phyloP scores from a whole-genome alignment of 2,329 filamentous ascomycete genomes.

The Neophaeococcomyces mojaviensis region DNA sequence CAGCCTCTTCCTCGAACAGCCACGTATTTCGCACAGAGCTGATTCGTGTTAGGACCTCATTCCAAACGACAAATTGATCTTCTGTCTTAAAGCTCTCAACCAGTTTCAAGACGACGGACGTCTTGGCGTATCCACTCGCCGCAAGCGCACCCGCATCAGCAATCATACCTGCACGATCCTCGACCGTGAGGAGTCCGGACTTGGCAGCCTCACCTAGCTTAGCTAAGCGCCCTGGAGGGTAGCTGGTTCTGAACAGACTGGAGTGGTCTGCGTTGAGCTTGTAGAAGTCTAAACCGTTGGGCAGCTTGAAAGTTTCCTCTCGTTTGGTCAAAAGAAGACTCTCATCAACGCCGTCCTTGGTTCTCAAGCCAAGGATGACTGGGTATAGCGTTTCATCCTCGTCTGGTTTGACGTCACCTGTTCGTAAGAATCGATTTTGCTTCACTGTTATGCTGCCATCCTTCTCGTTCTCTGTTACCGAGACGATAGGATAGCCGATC shows the following conservation, averaged over 20 bases:
- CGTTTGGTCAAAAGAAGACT: constrained; percentile 64
- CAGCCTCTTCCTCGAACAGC: constrained; percentile 72
- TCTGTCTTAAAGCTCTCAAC: constrained; percentile 77
- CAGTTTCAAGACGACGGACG: constrained; percentile 76
- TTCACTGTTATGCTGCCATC: constrained; percentile 73
- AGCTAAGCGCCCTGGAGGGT: constrained; percentile 70
- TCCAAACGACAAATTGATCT: constrained; percentile 88
- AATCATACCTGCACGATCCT: constrained; percentile 92
- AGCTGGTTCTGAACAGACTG: constrained; percentile 83
- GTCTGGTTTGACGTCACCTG: constrained; percentile 85
- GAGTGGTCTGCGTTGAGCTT: constrained; percentile 95
- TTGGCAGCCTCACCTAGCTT: constrained; percentile 86
- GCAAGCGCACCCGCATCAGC: constrained; percentile 86
- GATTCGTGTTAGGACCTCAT: constrained; percentile 75
- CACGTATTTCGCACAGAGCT: constrained; percentile 74
- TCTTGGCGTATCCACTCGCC: constrained; percentile 86
- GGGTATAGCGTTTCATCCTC: constrained; percentile 85
- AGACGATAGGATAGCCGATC: constrained; percentile 84
- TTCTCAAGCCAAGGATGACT: constrained; percentile 78
- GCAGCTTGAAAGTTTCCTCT: constrained; percentile 69
- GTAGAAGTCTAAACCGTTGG: constrained; percentile 72
- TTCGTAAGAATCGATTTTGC: constrained; percentile 91
- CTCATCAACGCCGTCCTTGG: constrained; percentile 74
- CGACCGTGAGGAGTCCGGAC: constrained; percentile 69
- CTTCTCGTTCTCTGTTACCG: constrained; percentile 67